Evolutionary conservation across 2,329 filamentous ascomycete genomes (phyloP), one percentile per base, ranked within the genome.

Genomic region (Aulographum hederae): DNA sequence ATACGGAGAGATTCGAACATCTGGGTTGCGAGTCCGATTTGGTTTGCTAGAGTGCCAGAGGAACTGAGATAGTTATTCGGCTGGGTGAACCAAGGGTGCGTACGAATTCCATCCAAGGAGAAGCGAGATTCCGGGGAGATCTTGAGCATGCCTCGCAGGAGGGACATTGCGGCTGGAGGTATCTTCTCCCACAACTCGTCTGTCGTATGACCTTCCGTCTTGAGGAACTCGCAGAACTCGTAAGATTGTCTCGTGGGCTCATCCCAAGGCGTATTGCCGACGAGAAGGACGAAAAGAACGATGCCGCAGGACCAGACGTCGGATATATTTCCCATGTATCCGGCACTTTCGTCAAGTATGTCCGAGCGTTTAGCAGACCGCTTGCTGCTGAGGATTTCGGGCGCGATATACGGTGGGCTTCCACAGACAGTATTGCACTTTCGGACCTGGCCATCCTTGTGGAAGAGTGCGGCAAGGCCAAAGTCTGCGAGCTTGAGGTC

Each of bases 301-400:
- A 98, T 84, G 20, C 89, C 89, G 44, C 85, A 94, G 12, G 85
- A 94, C 91, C 91, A 98, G 34, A 98, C 76, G 48, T 98, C 89
- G 23, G 81, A 80, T 26, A 81, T 56, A 38, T 94, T 81, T 5
- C 85, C 74, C 18, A 67, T 65, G 47, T 86, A 86, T 34, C 77
- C 72, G 30, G 49, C 45, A n/a, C n/a, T n/a, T n/a, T n/a, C n/a
- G 17, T 65, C 58, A 32, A 65, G 55, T 23, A 63, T 43, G 26
- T 63, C 50, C 30, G 50, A 57, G 47, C 60, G 64, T 38, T 60
- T 56, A 43, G 50, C 50, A 34, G 57, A 59, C 29, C 48, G 42
- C 32, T 55, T 61, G 28, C 66, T 66, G 13, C 51, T 57, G 13
- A 75, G 57, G 18, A 98, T 89, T 54, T 98, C 89, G 1, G 91